Base-by-base conservation (phyloP, 2,329 filamentous ascomycete species). In the Dothideomycetes sp. region DNA sequence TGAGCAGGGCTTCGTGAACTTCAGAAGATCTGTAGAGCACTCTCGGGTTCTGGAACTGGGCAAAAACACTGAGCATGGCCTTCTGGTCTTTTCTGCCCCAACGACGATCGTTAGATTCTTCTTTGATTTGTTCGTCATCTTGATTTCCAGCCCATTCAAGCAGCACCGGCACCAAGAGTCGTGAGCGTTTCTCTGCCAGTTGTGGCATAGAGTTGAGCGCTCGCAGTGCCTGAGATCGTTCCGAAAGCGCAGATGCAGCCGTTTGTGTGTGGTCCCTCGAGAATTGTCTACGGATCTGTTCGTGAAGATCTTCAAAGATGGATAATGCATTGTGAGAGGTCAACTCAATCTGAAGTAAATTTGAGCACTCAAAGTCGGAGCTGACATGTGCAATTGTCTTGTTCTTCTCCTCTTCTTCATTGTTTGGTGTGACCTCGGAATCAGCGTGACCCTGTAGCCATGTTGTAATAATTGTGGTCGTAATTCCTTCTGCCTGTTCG, bases 31-130 rank as follows among this genome's bases (percentile, higher is more conserved):
- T 82, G 60, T 79, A 96, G 4, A 98, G 67, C 1, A 87, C 86
- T 52, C 73, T 83, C 0, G 91, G 86, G 55, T 98, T 98, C 34
- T 73, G 67, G 55, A 96, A 96, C 47, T 87, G 78, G 0, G 83
- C 75, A 55, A 98, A 87, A 5, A 98, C 70, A 1, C 73, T 73
- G 23, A 98, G 70, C 54, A 95, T 78, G 1, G 80, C 74, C 57
- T 94, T 89, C 48, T 89, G 82, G 56, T 98, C 91, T 45, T 78
- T 78, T 43, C 86, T 67, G 16, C 75, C 74, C 83, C 85, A 91
- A 4, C 55, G 49, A 27, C 53, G 49, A 11, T 33, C 22, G 11
- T 13, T 30, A 6, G 33, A 29, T 7, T 45, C 35, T n/a, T 39
- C 34, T 15, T 33, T 13, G 47, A 48, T 6, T 22, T 37, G 11